Evolutionary conservation across 371 early-diverging fungal genomes (phyloP), one percentile per base, ranked within the genome.

Genomic region (Funneliformis caledonium): DNA sequence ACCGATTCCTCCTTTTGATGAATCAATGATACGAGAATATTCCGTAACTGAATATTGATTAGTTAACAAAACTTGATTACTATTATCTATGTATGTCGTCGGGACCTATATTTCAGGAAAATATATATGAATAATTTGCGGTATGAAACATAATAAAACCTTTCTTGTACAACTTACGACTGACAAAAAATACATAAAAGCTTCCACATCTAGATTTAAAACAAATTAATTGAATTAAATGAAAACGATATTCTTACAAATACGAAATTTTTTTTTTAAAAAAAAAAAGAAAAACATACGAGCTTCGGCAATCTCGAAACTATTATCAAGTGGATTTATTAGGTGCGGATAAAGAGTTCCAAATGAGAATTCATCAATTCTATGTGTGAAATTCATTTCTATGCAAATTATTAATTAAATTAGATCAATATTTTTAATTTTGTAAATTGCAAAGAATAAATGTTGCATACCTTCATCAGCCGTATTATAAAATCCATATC

Each of bases 11-110:
- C 72, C 43, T 73, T 19, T 72, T 47, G 16, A 1, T 5, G 7
- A 22, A 50, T 73, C 59, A 56, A 52, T 52, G 52, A 56, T 31
- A 16, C 56, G 33, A 50, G 33, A 43, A 52, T 90, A 89, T 80
- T 97, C 96, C 10, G 94, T 96, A 1, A 97, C 97, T 16, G 97
- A 94, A 84, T 97, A 98, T 83, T 98, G 98, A 84, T 95, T 96
- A 26, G 97, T 96, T 8, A 91, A 65, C 47, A 96, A 81, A 3
- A 85, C 81, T 42, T 86, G 87, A 52, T 85, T 81, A 19, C 81
- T 78, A 48, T 90, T 85, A 80, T 91, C 62, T 85, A 93, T 88
- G 77, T 94, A 97, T 16, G 92, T 91, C 0, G 98, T 98, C 1
- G 97, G 97, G 9, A 97, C 86, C 84, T 85, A 75, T 47, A 68